Base-by-base conservation (phyloP, 2,329 filamentous ascomycete genomes). In the Colletotrichum trifolii region DNA sequence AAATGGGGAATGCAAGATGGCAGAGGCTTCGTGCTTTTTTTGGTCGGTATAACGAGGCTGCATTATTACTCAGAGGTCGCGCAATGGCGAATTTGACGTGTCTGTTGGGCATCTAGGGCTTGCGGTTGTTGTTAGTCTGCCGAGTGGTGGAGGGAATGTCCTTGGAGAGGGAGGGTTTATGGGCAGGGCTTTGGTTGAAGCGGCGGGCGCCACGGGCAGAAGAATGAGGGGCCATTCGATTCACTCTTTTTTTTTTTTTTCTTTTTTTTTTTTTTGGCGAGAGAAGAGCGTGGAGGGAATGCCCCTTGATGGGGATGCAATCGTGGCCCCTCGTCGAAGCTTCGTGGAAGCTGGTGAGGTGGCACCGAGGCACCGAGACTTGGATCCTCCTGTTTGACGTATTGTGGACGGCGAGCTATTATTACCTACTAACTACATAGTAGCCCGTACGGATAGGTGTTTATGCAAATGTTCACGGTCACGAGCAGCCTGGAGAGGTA, bases 31-130 rank as follows among this genome's bases (percentile, higher is more conserved):
- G 25, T 25, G 25, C 25, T 25, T 25, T 25, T 5, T 25, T 25
- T 25, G 4, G 25, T 25, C 25, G 25, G 25, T 25, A 48, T 49
- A 48, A 15, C 25, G 50, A 42, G 49, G 58, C 33, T 54, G 36
- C 38, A 60, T 49, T 60, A 60, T 60, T 60, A 55, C 25, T 25
- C 25, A 25, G 25, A 25, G 25, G 25, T 25, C 4, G 25, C 25
- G 25, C 25, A 25, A 25, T 25, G 50, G 36, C 4, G 43, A 42
- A 38, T 12, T 15, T 25, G 52, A 42, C 17, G 10, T 12, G 12
- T 38, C 15, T 25, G 40, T 13, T 17, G 6, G 43, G 34, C 25
- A n/a, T 25, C 45, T 49, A 36, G 47, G 47, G 47, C 25, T n/a
- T 54, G 17, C 35, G 33, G 15, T 47, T 42, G 7, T 10, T 49